A percentile compares a stretch with the other conserved stretches of the same genome.
Conservation (phyloP, 176 grass and related monocot species). For the Bolboschoenus planiculmis region DNA sequence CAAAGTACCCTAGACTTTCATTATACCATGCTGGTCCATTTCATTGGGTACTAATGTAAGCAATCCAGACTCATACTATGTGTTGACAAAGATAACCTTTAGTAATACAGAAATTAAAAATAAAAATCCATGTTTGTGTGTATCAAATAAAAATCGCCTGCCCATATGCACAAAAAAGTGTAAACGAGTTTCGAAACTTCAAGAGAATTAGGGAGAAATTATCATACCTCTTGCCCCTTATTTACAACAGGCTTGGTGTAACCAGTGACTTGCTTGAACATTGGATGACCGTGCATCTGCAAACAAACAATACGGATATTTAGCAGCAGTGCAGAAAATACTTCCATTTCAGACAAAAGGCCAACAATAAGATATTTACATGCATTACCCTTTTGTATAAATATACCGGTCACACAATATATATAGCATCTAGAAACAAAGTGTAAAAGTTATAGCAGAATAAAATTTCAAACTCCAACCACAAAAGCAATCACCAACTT, state of each 20-base stretch:
- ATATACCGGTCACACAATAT: background rate
- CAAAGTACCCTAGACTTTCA: background rate
- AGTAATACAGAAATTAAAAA: background rate
- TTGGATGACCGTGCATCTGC: conserved; percentile 54
- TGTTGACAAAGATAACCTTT: background rate
- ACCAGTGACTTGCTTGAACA: conserved; percentile 45
- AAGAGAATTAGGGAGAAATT: background rate
- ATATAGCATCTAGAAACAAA: background rate
- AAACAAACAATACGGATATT: conserved; percentile 24
- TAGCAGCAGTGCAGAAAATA: conserved; percentile 7
- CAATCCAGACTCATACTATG: background rate
- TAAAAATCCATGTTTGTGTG: background rate
- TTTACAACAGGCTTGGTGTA: conserved; percentile 63
- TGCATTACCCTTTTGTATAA: background rate
- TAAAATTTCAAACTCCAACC: background rate
- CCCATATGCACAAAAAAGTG: background rate
- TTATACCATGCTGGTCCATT: background rate
- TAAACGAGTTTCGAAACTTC: background rate
- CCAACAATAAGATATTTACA: background rate
- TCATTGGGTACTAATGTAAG: background rate
- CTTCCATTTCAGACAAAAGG: background rate
- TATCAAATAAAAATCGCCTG: background rate
- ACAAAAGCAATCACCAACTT: background rate
- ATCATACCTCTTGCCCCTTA: conserved; percentile 64
- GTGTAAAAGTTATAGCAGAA: background rate